A percentile compares a stretch with the other conserved stretches of the same genome.
These are phyloP conservation scores for Fusarium sp. DNA, from an alignment of 2,329 filamentous ascomycete genomes.

Conservation along the genomic window DNA sequence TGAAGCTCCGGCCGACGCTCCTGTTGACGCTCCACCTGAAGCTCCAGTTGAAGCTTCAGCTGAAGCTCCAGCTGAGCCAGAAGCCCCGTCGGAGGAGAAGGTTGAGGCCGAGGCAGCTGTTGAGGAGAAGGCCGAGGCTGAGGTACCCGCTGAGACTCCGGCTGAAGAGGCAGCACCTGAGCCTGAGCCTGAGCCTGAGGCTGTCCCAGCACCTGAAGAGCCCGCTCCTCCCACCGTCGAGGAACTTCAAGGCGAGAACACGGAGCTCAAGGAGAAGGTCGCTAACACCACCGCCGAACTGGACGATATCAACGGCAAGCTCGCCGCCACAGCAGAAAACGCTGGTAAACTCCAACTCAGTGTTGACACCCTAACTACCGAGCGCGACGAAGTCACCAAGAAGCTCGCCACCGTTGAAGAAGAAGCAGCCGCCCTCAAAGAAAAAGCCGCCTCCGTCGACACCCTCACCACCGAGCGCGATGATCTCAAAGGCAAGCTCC, in stretches of 20 bases:
- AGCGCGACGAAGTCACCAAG: conserved; percentile 36
- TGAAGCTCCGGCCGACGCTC: neutral
- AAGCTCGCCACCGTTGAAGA: conserved; percentile 32
- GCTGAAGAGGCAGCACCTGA: conserved; percentile 11
- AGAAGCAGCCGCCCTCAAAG: conserved; percentile 22
- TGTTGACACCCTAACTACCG: conserved; percentile 6
- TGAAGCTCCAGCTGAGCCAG: conserved; percentile 1
- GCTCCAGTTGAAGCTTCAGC: neutral
- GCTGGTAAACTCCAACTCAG: conserved; percentile 27
- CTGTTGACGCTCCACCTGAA: neutral
- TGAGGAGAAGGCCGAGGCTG: neutral
- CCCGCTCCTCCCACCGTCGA: neutral
- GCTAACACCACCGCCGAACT: conserved; percentile 13
- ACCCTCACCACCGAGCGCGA: conserved; percentile 25
- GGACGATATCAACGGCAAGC: conserved; percentile 17
- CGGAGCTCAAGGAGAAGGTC: conserved; percentile 33
- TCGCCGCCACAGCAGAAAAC: conserved; percentile 27
- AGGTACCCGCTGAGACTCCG: neutral
- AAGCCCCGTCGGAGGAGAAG: neutral
- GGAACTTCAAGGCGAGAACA: conserved; percentile 23
- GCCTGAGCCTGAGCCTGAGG: conserved; percentile 12
- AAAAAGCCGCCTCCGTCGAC: conserved; percentile 25
- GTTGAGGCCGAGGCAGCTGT: neutral
- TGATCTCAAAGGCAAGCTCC: conserved; percentile 21
- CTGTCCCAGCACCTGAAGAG: neutral